A percentile compares a stretch with the other conserved stretches of the same genome.
phyloP scores from a whole-genome alignment of 495 filamentous ascomycete species.

The Delitschia confertaspora region DNA sequence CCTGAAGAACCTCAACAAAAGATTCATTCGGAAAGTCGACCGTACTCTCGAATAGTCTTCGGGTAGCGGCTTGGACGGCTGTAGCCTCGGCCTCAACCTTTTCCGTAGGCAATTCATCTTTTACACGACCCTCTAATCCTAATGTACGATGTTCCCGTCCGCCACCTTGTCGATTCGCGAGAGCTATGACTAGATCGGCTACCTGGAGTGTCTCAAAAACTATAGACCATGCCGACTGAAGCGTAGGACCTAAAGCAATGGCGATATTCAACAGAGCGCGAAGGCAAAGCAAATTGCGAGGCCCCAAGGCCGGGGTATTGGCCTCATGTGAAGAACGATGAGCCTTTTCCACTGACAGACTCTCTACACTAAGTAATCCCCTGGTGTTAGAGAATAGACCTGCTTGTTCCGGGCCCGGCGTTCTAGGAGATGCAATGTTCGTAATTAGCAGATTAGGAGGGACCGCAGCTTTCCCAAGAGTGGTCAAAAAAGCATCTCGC shows the following conservation, averaged over 20 bases:
- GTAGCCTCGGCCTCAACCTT: slow-evolving; percentile 67
- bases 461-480: slow-evolving; percentile 83
- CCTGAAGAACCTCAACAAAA: slow-evolving; percentile 67
- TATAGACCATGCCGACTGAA: slow-evolving; percentile 80
- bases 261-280: slow-evolving; percentile 86
- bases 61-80: slow-evolving; percentile 82
- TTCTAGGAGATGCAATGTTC: slow-evolving; percentile 41
- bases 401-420: slow-evolving; percentile 41
- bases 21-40: slow-evolving; percentile 73
- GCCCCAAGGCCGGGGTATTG: slow-evolving; percentile 55
- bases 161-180: slow-evolving; percentile 31
- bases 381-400: slow-evolving; percentile 54
- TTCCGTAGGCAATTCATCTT: slow-evolving; percentile 39
- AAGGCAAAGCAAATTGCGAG: slow-evolving; percentile 80
- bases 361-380: slow-evolving; percentile 58
- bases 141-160: slow-evolving; percentile 10
- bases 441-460: slow-evolving; percentile 64
- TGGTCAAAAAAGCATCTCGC: slow-evolving; percentile 89
- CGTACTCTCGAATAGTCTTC: slow-evolving; percentile 81
- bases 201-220: slow-evolving; percentile 84
- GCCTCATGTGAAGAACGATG: slow-evolving; percentile 47
- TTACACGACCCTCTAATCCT: slow-evolving; percentile 5
- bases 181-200: slow-evolving; percentile 75
- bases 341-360: slow-evolving; percentile 42
- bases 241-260: slow-evolving; percentile 83